Conservation (phyloP, 176 grass and related monocot genomes). For the Themeda triandra region DNA sequence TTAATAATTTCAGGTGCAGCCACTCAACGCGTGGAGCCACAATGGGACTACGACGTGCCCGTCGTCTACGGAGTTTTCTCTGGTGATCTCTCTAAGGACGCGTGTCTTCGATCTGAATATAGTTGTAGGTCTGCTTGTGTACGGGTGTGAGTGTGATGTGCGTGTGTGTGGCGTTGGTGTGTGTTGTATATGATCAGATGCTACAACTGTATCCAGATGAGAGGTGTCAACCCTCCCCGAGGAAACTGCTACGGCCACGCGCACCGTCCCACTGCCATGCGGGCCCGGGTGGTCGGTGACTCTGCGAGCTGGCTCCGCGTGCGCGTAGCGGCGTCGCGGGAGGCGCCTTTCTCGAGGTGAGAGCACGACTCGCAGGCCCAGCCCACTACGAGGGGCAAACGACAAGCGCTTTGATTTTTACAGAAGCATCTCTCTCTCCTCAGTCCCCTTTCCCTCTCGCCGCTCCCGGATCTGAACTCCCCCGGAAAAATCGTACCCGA, state of each 20-base stretch:
- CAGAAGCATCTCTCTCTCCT: conserved; percentile 1
- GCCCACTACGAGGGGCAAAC: conserved; percentile 27
- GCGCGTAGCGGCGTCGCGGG: not conserved
- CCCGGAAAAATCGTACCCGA: conserved; percentile 30
- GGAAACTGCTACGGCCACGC: not conserved
- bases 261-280: fast-evolving
- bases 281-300: fast-evolving
- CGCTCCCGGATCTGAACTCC: conserved; percentile 49
- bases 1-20: too few relatives aligned
- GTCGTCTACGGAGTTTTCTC: too few relatives aligned
- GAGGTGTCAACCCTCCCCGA: too few relatives aligned
- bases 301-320: not conserved
- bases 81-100: too few relatives aligned
- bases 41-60: too few relatives aligned
- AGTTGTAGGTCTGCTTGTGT: too few relatives aligned
- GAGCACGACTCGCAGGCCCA: conserved; percentile 39
- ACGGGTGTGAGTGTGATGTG: too few relatives aligned
- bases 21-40: too few relatives aligned
- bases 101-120: too few relatives aligned
- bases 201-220: too few relatives aligned
- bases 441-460: conserved; percentile 21
- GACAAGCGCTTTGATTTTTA: conserved; percentile 33
- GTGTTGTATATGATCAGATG: too few relatives aligned
- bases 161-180: too few relatives aligned
- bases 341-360: conserved; percentile 18